Base-by-base conservation (phyloP, 345 rosid species). In the Draba incana region DNA sequence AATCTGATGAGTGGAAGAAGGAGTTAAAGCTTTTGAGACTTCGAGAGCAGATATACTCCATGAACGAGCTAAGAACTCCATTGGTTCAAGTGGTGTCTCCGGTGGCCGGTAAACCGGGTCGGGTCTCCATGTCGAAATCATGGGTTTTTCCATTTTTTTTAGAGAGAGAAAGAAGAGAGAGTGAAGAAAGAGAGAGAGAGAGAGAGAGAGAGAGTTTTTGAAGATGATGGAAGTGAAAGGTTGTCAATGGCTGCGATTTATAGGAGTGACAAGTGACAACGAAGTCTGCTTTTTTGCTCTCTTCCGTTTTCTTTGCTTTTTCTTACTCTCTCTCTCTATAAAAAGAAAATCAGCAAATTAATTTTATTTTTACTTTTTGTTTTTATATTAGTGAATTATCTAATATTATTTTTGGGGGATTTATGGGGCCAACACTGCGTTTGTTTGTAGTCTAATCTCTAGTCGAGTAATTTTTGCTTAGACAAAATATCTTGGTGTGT, bases 41-140 rank as follows among this genome's bases (percentile, higher is more conserved):
- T 91, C 93, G 3, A 79, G 77, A 9, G 99, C 96, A 3, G 99
- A 95, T 27, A 87, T 76, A 60, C 98, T 95, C 98, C 99, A 95
- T 3, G 99, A 89, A 6, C 98, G 92, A 30, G 99, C 84, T 6
- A 95, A 77, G 66, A 92, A 95, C 83, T 95, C 99, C 99, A 92
- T 95, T 24, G 99, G 90, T 57, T 92, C 98, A 1, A 76, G 76
- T 5, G 97, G 97, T 0, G 96, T 88, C 74, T 95, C 96, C 72
- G 98, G 99, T 14, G 87, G 96, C 23, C 92, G 74, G 87, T 78
- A 89, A 27, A 68, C 71, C 62, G 83, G 74, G 75, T 87, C 95
- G 54, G 82, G 79, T 56, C 92, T 55, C 96, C 96, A 87, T 10
- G 77, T 82, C 9, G 84, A 79, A 3, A 81, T 15, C n/a, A 84